These are phyloP conservation scores for Neurospora sp. DNA, from an alignment of 495 filamentous ascomycete species.

Conservation along the genomic window DNA sequence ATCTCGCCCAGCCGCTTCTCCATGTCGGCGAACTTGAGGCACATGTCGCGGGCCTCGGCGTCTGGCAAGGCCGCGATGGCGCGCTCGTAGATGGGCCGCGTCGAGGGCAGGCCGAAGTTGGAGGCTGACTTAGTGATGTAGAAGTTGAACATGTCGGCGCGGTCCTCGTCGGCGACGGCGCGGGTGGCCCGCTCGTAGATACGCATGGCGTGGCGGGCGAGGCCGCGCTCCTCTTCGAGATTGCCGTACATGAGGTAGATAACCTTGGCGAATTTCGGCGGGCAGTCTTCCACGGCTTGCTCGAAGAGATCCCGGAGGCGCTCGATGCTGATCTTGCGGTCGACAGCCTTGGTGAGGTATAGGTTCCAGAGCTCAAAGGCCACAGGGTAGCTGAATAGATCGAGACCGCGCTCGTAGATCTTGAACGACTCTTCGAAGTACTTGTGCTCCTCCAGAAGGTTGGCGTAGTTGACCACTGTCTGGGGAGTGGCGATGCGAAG, in stretches of 20 bases:
- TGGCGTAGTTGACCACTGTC: constrained; percentile 97
- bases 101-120: constrained; percentile 93
- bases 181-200: constrained; percentile 98
- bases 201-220: constrained; percentile 96
- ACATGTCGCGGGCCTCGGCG: constrained; percentile 93
- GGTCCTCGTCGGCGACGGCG: constrained; percentile 88
- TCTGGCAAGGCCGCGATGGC: constrained; percentile 89
- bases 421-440: constrained; percentile 99
- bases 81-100: constrained; percentile 92
- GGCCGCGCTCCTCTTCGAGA: constrained; percentile 89
- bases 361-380: constrained; percentile 99
- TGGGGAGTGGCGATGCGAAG: constrained; percentile 95
- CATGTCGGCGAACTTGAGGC: constrained; percentile 97
- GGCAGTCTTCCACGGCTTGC: constrained; percentile 89
- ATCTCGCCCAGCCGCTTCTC: too few relatives aligned
- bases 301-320: constrained; percentile 92
- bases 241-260: constrained; percentile 98
- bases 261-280: constrained; percentile 90
- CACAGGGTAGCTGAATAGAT: constrained; percentile 94
- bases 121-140: constrained; percentile 99
- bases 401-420: constrained; percentile 90
- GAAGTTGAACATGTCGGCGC: constrained; percentile 97
- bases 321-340: constrained; percentile 91
- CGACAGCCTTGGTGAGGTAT: constrained; percentile 94
- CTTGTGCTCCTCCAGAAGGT: constrained; percentile 86